A percentile compares a stretch with the other conserved stretches of the same genome.
Conservation (phyloP, 2,329 filamentous ascomycete species). For the Helminthosporium solani region DNA sequence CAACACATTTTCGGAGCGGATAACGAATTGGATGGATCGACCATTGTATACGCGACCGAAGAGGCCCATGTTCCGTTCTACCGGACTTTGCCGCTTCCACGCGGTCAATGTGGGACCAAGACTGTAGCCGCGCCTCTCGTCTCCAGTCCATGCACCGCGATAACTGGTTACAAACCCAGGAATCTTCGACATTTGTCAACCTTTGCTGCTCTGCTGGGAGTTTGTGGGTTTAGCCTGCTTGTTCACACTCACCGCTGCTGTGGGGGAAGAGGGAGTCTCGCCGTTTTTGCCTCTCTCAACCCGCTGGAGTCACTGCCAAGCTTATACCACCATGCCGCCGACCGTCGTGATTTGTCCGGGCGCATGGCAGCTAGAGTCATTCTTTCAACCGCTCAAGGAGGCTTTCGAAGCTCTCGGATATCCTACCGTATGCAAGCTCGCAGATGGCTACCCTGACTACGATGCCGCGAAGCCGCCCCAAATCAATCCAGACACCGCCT, state of each 20-base stretch:
- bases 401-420: slow-evolving; percentile 3
- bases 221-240: too few relatives aligned
- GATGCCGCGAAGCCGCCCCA: not conserved
- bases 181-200: too few relatives aligned
- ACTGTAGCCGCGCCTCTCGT: too few relatives aligned
- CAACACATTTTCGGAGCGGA: too few relatives aligned
- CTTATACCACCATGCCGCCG: slow-evolving; percentile 1
- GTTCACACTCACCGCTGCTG: too few relatives aligned
- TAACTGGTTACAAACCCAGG: too few relatives aligned
- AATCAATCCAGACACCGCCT: slow-evolving; percentile 4
- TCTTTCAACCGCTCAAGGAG: not conserved
- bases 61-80: not conserved
- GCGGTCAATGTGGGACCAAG: not conserved
- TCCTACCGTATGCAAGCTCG: slow-evolving; percentile 1
- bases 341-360: slow-evolving; percentile 6
- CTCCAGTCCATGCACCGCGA: too few relatives aligned
- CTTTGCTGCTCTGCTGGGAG: too few relatives aligned
- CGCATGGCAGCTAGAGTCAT: slow-evolving; percentile 2
- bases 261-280: too few relatives aligned
- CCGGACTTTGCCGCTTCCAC: not conserved
- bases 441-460: not conserved
- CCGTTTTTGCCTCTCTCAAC: too few relatives aligned
- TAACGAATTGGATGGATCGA: too few relatives aligned
- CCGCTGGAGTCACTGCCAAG: not conserved
- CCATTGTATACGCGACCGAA: not conserved